A percentile compares a stretch with the other conserved stretches of the same genome.
These are phyloP conservation scores for Blastomyces parvus DNA, from an alignment of 2,329 filamentous ascomycete genomes.

Conservation along the genomic window DNA sequence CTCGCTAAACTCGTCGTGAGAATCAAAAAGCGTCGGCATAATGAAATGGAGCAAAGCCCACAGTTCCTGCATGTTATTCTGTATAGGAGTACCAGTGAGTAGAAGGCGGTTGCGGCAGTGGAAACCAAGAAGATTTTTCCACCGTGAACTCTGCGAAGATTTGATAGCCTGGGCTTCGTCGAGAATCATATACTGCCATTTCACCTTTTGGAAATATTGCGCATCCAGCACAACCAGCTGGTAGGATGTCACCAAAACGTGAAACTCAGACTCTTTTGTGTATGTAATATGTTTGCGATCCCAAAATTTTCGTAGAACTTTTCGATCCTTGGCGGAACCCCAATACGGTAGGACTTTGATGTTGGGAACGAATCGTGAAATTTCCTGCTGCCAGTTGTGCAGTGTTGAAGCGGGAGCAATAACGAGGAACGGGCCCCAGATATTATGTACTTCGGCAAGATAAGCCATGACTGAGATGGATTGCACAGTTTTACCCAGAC, in stretches of 20 bases:
- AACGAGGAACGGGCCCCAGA: conserved; percentile 95
- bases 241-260: conserved; percentile 93
- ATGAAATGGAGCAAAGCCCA: conserved; percentile 98
- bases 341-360: conserved; percentile 96
- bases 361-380: conserved; percentile 83
- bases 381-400: conserved; percentile 99
- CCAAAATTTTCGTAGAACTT: conserved; percentile 97
- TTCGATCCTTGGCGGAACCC: conserved; percentile 88
- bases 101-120: conserved; percentile 90
- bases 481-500: conserved; percentile 97
- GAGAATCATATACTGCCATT: conserved; percentile 99
- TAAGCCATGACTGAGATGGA: conserved; percentile 99
- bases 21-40: conserved; percentile 93
- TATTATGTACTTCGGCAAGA: conserved; percentile 90
- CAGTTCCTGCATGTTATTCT: conserved; percentile 99
- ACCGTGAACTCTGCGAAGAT: conserved; percentile 88
- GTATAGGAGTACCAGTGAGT: conserved; percentile 92
- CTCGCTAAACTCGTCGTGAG: conserved; percentile 44
- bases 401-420: conserved; percentile 92
- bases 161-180: conserved; percentile 99
- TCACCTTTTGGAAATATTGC: conserved; percentile 97
- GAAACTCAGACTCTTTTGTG: conserved; percentile 84
- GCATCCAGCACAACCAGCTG: conserved; percentile 94
- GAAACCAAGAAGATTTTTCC: conserved; percentile 91
- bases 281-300: conserved; percentile 96